A percentile compares a stretch with the other conserved stretches of the same genome.
Evolutionary conservation across 2,329 filamentous ascomycete genomes (phyloP).

Genomic region (Fusarium metavorans): DNA sequence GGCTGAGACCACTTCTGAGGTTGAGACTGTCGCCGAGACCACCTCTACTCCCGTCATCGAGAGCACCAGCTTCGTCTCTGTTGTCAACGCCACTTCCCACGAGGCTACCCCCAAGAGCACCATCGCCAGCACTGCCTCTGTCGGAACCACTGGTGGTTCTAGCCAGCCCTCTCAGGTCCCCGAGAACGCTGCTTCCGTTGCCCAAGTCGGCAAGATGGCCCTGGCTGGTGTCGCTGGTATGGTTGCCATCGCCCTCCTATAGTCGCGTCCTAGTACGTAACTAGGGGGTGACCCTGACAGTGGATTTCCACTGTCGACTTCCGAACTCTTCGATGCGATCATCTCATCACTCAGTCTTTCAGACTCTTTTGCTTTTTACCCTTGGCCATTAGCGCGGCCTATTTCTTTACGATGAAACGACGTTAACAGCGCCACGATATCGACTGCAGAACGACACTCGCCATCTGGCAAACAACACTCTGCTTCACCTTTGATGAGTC

Average conservation of each 20-base stretch:
- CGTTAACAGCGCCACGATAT: slow-evolving; percentile 41
- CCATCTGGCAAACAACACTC: slow-evolving; percentile 22
- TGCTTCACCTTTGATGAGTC: slow-evolving; percentile 43
- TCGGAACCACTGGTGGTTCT: slow-evolving; percentile 38
- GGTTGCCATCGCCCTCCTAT: slow-evolving; percentile 64
- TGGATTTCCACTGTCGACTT: slow-evolving; percentile 25
- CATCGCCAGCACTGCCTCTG: slow-evolving; percentile 27
- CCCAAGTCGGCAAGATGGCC: slow-evolving; percentile 59
- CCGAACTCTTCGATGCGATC: slow-evolving; percentile 32
- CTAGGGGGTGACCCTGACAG: slow-evolving; percentile 2
- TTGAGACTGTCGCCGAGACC: slow-evolving; percentile 44
- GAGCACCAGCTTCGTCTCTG: slow-evolving; percentile 32
- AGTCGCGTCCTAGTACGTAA: slow-evolving; percentile 43
- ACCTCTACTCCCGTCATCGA: slow-evolving; percentile 25
- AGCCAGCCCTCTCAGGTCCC: slow-evolving; percentile 52
- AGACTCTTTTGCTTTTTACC: slow-evolving; percentile 33
- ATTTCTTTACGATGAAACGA: slow-evolving; percentile 45
- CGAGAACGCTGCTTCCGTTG: slow-evolving; percentile 56
- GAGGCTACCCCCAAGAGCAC: slow-evolving; percentile 35
- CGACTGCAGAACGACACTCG: slow-evolving; percentile 37
- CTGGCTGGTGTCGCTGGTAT: slow-evolving; percentile 64
- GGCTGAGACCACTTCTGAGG: slow-evolving; percentile 30
- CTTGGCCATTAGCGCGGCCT: slow-evolving; percentile 28
- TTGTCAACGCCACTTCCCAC: slow-evolving; percentile 46
- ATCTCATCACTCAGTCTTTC: slow-evolving; percentile 33